Conservation (phyloP, 176 grass and related monocot genomes). For the Stipa capillata region DNA sequence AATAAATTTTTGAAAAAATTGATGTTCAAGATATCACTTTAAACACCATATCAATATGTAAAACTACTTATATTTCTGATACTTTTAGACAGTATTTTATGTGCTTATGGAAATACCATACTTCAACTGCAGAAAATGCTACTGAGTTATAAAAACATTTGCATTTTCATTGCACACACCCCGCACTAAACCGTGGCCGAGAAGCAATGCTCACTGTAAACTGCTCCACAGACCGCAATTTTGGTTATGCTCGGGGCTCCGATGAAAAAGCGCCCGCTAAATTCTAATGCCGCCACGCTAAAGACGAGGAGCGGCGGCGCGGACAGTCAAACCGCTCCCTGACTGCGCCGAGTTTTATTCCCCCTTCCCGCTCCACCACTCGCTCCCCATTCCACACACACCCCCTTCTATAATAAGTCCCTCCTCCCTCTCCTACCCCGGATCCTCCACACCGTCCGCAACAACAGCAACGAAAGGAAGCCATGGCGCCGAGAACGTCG, state of each 20-base stretch:
- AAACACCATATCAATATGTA: too few species aligned
- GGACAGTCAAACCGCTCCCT: conserved; percentile 70
- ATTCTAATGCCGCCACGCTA: conserved; percentile 28
- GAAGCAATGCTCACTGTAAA: not conserved
- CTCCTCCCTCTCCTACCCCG: not conserved
- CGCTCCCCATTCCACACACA: conserved; percentile 11
- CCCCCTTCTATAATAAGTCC: too few species aligned
- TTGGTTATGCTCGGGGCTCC: not conserved
- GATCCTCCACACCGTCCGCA: conserved; percentile 9
- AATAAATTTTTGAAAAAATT: too few species aligned
- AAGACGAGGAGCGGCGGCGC: conserved; percentile 53
- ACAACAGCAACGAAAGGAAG: not conserved
- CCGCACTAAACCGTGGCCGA: not conserved
- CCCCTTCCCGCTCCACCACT: conserved; percentile 46
- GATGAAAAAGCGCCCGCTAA: not conserved
- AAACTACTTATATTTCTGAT: too few species aligned
- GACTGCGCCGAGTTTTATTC: conserved; percentile 60
- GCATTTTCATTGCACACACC: not conserved
- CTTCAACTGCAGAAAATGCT: too few species aligned
- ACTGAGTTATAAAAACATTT: too few species aligned
- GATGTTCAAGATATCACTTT: too few species aligned
- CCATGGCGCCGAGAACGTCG: conserved; percentile 40
- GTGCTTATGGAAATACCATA: too few species aligned
- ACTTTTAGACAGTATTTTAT: too few species aligned
- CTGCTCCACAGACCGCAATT: not conserved